phyloP scores from a whole-genome alignment of 2,329 filamentous ascomycete species.

The Fusarium sarcochroum region DNA sequence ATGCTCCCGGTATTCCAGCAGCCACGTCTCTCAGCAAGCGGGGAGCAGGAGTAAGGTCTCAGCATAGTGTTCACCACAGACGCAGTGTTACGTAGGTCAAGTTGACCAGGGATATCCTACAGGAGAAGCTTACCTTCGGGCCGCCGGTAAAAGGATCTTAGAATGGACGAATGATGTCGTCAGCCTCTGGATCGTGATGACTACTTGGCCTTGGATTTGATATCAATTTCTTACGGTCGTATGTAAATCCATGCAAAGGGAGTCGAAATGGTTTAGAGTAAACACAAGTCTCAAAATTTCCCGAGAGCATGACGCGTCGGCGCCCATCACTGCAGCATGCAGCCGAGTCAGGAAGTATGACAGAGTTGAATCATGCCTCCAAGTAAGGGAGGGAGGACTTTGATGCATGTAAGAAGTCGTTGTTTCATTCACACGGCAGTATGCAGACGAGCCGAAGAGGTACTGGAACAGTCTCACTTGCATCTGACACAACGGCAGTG shows the following conservation, averaged over 20 bases:
- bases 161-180: background rate
- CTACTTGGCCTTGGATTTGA: too few relatives aligned
- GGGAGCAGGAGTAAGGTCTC: background rate
- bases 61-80: background rate
- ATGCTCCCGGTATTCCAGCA: background rate
- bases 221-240: too few relatives aligned
- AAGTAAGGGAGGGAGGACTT: background rate
- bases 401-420: background rate
- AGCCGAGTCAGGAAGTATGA: background rate
- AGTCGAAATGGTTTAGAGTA: too few relatives aligned
- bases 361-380: too few relatives aligned
- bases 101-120: too few relatives aligned
- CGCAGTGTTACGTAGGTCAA: background rate
- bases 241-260: background rate
- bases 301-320: background rate
- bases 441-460: background rate
- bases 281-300: background rate
- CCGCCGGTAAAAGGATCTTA: background rate
- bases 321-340: background rate
- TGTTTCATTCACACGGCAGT: background rate
- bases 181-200: too few relatives aligned
- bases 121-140: accelerated
- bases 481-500: background rate
- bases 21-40: background rate
- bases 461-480: background rate